These are phyloP conservation scores for Protomyces gravidus DNA, from an alignment of 1,139 yeast species.

Conservation along the genomic window DNA sequence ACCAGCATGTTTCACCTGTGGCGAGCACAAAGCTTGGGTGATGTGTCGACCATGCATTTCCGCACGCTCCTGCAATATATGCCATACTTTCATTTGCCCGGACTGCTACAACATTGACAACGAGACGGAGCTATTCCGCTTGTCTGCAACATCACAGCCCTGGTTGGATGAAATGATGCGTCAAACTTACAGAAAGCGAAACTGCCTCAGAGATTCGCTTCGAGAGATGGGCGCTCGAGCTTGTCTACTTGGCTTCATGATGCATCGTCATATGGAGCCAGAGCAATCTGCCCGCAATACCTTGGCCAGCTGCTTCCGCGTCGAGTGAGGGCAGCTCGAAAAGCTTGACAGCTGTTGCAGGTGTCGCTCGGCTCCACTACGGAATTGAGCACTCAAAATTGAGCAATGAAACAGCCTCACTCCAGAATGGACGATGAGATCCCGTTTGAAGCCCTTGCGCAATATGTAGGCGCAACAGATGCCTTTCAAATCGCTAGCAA, in stretches of 20 bases:
- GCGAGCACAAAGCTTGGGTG: not conserved
- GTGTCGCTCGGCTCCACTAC: too few relatives aligned
- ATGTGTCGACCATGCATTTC: conserved; percentile 9
- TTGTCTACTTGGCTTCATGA: too few relatives aligned
- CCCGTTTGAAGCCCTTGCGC: conserved; percentile 14
- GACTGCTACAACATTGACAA: conserved; percentile 8
- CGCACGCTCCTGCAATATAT: conserved; percentile 7
- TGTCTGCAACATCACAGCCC: not conserved
- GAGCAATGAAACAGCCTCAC: too few relatives aligned
- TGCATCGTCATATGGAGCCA: conserved; percentile 4
- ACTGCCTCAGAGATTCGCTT: too few relatives aligned
- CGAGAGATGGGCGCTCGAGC: too few relatives aligned
- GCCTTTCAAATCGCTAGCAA: not conserved
- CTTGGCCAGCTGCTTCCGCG: too few relatives aligned
- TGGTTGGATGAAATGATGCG: too few relatives aligned
- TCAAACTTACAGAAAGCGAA: too few relatives aligned
- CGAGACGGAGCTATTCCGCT: conserved; percentile 6
- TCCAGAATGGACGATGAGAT: conserved; percentile 1
- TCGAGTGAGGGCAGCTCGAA: too few relatives aligned
- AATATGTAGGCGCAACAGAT: conserved; percentile 7
- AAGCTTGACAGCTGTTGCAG: too few relatives aligned
- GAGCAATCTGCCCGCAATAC: conserved; percentile 4
- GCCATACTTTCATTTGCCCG: conserved; percentile 20
- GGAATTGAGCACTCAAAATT: too few relatives aligned
- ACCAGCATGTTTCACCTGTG: conserved; percentile 8